Conservation (phyloP, 2,329 filamentous ascomycete species). For the Monosporascus sp. region DNA sequence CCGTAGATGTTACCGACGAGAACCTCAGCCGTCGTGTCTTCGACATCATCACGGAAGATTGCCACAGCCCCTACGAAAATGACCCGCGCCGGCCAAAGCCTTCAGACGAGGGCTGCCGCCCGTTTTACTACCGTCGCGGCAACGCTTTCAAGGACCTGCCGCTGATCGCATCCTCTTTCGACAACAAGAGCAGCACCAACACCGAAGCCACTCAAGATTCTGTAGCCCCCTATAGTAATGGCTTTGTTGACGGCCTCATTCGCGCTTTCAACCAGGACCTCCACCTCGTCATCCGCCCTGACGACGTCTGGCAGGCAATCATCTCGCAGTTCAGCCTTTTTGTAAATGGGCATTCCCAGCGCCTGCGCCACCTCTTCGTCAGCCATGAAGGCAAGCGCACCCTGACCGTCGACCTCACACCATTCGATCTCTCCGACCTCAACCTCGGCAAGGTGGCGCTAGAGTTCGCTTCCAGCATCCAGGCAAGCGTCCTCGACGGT, state of each 20-base stretch:
- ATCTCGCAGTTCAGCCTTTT: slow-evolving; percentile 38
- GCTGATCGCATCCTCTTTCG: no score
- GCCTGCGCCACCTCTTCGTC: slow-evolving; percentile 36
- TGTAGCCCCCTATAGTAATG: slow-evolving; percentile 5
- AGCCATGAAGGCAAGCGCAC: slow-evolving; percentile 30
- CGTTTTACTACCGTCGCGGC: no score
- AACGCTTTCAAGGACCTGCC: no score
- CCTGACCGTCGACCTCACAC: background rate
- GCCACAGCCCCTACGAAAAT: no score
- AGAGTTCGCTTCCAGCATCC: no score
- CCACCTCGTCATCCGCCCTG: slow-evolving; percentile 38
- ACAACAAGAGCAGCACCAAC: no score
- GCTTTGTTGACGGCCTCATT: slow-evolving; percentile 29
- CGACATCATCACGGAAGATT: no score
- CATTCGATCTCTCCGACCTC: background rate
- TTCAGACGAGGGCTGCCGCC: no score
- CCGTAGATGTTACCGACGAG: no score
- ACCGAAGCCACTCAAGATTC: no score
- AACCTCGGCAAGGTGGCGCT: slow-evolving; percentile 27
- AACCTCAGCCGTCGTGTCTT: no score
- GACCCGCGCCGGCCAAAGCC: no score
- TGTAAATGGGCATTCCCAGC: slow-evolving; percentile 38
- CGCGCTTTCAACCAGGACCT: slow-evolving; percentile 35
- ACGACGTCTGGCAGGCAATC: slow-evolving; percentile 46
- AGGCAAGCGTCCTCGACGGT: slow-evolving; percentile 24